Conservation (phyloP, 1,139 yeast species). For the Candida sp. region DNA sequence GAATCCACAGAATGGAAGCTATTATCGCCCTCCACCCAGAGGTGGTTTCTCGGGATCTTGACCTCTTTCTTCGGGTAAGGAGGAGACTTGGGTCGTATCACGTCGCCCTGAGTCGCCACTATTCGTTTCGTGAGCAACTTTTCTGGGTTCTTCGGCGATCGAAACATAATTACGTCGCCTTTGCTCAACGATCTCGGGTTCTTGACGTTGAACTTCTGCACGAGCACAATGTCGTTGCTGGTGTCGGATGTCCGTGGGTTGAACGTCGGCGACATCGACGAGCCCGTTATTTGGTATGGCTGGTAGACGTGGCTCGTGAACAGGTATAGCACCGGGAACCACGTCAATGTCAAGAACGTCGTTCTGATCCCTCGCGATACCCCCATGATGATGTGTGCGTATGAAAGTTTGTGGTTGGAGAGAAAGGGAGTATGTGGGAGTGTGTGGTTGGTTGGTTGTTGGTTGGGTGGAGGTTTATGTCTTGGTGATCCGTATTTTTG, state of each 20-base stretch:
- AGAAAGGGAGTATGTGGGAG: background rate
- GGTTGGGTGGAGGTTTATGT: too few relatives aligned
- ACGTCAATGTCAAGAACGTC: slow-evolving; percentile 43
- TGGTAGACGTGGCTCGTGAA: slow-evolving; percentile 74
- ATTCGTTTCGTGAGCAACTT: slow-evolving; percentile 77
- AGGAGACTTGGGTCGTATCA: slow-evolving; percentile 55
- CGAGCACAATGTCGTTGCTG: slow-evolving; percentile 67
- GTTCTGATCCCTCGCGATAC: slow-evolving; percentile 21
- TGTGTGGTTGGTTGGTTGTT: too few relatives aligned
- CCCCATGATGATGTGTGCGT: slow-evolving; percentile 6
- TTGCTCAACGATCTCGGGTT: slow-evolving; percentile 46
- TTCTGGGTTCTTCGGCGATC: slow-evolving; percentile 82
- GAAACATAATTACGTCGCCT: slow-evolving; percentile 78
- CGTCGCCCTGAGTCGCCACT: slow-evolving; percentile 75
- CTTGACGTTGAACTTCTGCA: slow-evolving; percentile 67
- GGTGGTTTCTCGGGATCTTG: slow-evolving; percentile 74
- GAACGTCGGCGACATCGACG: slow-evolving; percentile 89
- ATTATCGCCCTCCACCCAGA: slow-evolving; percentile 97
- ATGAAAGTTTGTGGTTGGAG: too few relatives aligned
- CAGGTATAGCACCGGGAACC: slow-evolving; percentile 84
- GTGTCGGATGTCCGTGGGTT: slow-evolving; percentile 64
- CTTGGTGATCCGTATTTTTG: background rate
- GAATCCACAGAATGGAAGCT: slow-evolving; percentile 82
- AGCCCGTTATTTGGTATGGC: slow-evolving; percentile 79
- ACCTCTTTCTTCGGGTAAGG: slow-evolving; percentile 70